These are phyloP conservation scores for Aspergillus sp. DNA, from an alignment of 2,329 filamentous ascomycete genomes.

Conservation along the genomic window DNA sequence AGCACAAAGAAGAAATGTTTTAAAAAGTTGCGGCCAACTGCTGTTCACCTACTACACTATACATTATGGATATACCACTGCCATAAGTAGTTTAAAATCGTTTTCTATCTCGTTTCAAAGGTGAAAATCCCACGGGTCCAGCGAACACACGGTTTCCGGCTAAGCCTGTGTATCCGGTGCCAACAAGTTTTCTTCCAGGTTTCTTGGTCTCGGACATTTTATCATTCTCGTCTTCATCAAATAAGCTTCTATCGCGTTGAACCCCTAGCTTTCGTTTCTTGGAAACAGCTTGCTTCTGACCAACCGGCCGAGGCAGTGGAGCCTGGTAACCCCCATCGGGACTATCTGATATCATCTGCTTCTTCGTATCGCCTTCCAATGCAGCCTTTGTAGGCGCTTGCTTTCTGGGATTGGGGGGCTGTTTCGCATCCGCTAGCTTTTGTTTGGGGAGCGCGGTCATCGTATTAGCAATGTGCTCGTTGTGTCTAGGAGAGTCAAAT, in stretches of 20 bases:
- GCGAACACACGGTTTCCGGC: conserved; percentile 36
- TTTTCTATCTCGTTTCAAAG: conserved; percentile 68
- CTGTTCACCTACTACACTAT: background rate
- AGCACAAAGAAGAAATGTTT: background rate
- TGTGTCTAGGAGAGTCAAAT: background rate
- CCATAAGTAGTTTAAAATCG: conserved; percentile 4
- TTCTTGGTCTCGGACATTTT: conserved; percentile 26
- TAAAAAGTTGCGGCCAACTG: background rate
- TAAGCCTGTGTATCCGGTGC: conserved; percentile 18
- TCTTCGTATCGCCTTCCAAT: background rate
- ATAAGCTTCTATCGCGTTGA: conserved; percentile 63
- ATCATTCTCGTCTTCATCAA: conserved; percentile 68
- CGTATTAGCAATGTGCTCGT: background rate
- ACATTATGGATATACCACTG: background rate
- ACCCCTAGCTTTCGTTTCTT: conserved; percentile 72
- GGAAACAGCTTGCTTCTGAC: conserved; percentile 46
- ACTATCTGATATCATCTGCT: background rate
- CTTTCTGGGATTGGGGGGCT: background rate
- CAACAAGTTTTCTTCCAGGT: conserved; percentile 28
- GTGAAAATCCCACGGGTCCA: conserved; percentile 64
- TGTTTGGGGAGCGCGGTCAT: background rate
- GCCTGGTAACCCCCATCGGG: conserved; percentile 17
- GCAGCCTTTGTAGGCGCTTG: background rate
- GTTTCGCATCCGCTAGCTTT: background rate
- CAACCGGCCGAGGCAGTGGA: conserved; percentile 18